Percentiles rank a stretch among this genome's conserved stretches.
phyloP scores from a whole-genome alignment of 352 stramenopile species.

The Phytopythium vexans region DNA sequence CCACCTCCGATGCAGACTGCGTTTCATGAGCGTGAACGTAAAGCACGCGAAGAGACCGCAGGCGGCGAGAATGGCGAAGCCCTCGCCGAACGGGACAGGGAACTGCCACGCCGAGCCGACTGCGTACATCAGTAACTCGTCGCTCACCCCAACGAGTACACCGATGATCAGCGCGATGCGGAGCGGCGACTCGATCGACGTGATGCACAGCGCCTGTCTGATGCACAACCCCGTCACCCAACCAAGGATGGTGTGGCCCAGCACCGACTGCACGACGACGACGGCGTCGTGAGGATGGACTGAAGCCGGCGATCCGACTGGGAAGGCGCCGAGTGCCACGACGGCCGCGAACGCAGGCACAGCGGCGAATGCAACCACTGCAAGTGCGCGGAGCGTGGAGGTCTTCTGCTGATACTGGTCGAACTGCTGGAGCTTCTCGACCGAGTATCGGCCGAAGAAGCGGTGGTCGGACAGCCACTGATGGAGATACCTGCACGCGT shows the following conservation, averaged over 20 bases:
- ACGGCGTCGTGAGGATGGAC: background rate
- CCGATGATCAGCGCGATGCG: slow-evolving; percentile 5
- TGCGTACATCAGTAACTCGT: slow-evolving; percentile 11
- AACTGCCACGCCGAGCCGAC: slow-evolving; percentile 10
- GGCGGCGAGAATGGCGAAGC: slow-evolving; percentile 5
- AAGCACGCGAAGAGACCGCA: background rate
- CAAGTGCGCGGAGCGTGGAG: slow-evolving; percentile 8
- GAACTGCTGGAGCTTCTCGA: slow-evolving; percentile 32
- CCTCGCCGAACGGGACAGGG: slow-evolving; percentile 11
- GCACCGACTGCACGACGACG: slow-evolving; percentile 8
- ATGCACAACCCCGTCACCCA: slow-evolving; percentile 10
- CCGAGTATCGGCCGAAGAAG: slow-evolving; percentile 21
- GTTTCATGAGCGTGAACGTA: background rate
- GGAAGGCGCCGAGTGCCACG: slow-evolving; percentile 12
- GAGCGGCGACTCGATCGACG: slow-evolving; percentile 2
- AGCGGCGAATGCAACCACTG: slow-evolving; percentile 16
- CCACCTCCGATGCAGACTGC: background rate
- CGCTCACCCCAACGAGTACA: background rate
- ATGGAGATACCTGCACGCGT: slow-evolving; percentile 2
- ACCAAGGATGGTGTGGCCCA: slow-evolving; percentile 8
- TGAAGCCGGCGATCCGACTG: slow-evolving; percentile 8
- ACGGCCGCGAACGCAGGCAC: slow-evolving; percentile 8
- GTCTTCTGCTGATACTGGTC: slow-evolving; percentile 17
- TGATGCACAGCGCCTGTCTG: slow-evolving; percentile 12
- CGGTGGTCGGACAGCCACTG: slow-evolving; percentile 24